Evolutionary conservation across 2,329 filamentous ascomycete species (phyloP), one percentile per base, ranked within the genome.

Genomic region (Alternaria ethzedia): DNA sequence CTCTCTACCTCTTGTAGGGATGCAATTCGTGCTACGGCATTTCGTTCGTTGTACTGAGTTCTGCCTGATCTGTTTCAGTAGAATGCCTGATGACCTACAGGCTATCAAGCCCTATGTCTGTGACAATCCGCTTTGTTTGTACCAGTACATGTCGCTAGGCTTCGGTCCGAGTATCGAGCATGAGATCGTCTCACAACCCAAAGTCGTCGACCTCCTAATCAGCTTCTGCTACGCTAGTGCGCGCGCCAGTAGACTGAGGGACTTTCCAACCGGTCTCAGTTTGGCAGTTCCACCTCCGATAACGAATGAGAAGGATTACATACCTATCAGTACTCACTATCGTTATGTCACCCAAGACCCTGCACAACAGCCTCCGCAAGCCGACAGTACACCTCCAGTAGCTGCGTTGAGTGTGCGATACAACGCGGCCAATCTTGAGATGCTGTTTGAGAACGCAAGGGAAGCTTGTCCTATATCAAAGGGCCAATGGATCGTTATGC

Each of bases 81-180:
- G 86, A 68, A 85, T 92, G 36, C 79, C 86, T 1, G 85, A 84
- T 3, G 86, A 87, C 0, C 89, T 95, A 41, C 88, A 90, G 70
- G 88, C 90, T 2, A 82, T 94, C 63, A 93, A 92, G 69, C 91
- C 91, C 3, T 85, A 86, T 65, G 93, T 97, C 47, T 97, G 94
- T 79, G 87, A 87, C 21, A 86, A 87, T 12, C 83, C 86, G 2
- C 83, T 97, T 4, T 97, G 94, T 73, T 82, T 97, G 5, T 97
- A 92, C 73, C 94, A 97, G 75, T 97, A 96, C 80, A 91, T 97
- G 85, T 85, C 87, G 15, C 83, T 96, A n/a, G 93, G 93, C 0
- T 90, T 97, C 72, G 94, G 94, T 0, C 91, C 92, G 2, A 93
- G 89, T 70, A 88, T 97, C 59, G 94, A 97, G 76, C 89, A 94